These are phyloP conservation scores for Leersia perrieri DNA, from an alignment of 176 grass and related monocot species.

Conservation along the genomic window DNA sequence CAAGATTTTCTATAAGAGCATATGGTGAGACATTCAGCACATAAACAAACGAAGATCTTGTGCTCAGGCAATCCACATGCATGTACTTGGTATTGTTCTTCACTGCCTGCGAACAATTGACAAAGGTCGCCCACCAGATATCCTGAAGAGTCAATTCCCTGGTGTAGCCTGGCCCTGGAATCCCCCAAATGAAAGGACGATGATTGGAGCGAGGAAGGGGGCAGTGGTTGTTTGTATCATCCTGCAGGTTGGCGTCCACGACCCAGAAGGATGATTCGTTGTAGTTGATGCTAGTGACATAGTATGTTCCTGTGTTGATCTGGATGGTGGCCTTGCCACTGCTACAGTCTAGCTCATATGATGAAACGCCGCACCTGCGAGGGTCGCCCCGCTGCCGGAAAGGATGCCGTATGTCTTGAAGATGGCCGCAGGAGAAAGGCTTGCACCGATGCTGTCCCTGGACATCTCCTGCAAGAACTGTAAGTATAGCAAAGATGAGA, in stretches of 20 bases:
- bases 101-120: conserved; percentile 36
- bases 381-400: too few relatives aligned
- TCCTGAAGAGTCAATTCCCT: too few relatives aligned
- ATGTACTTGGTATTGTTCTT: neutral
- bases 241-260: neutral
- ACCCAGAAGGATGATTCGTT: neutral
- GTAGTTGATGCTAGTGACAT: conserved; percentile 28
- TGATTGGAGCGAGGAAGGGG: conserved; percentile 24
- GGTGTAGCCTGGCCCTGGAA: too few relatives aligned
- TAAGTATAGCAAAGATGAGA: neutral
- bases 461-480: neutral
- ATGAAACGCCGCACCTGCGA: too few relatives aligned
- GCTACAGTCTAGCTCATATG: neutral
- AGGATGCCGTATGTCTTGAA: neutral
- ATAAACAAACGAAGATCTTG: conserved; percentile 30
- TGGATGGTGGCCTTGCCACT: neutral
- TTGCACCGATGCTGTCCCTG: neutral
- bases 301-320: neutral
- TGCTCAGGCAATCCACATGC: conserved; percentile 21
- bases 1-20: neutral
- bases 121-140: neutral
- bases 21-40: neutral
- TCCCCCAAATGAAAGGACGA: too few relatives aligned
- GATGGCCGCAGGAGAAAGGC: neutral
- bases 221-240: neutral